Base-by-base conservation (phyloP, 2,329 filamentous ascomycete genomes). In the Aureobasidium sp. region DNA sequence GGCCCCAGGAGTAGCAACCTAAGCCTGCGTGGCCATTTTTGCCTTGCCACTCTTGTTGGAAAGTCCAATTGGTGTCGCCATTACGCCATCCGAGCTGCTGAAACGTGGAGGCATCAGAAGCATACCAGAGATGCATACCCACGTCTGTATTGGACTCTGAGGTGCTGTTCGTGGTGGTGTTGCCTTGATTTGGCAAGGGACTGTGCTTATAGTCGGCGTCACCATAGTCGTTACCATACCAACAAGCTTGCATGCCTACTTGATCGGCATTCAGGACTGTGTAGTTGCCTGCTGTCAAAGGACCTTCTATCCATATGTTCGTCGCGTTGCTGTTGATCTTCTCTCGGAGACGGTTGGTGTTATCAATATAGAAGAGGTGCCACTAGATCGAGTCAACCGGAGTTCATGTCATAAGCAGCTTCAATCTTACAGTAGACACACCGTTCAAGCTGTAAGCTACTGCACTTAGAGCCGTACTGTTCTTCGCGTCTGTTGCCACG, bases 41-140 rank as follows among this genome's bases (percentile, higher is more conserved):
- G 15, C 71, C 68, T 3, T 64, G 60, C 74, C 76, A 79, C 2
- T 61, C 68, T 46, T 73, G 66, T 37, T 77, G 71, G 20, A 68
- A 66, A 12, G 66, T 68, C 77, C 77, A 78, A 1, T 66, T 63
- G 3, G 70, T 63, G 27, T 72, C 68, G 10, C 75, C 74, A 9
- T 72, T 71, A 37, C 73, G 72, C 76, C 76, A 79, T 1, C 71
- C 73, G 36, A 74, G 72, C 62, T 78, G 75, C 46, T 75, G 62
- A 63, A 79, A 78, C 0, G 75, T 76, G 0, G 69, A 72, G 7
- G 70, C 68, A 63, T 75, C 71, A n/a, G 65, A 68, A 5, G 75
- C 74, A 62, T 74, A 79, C 77, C 77, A 79, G 41, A 79, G 69
- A 63, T 78, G 74, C 71, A 79, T 78, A 26, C 76, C 77, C 6